A percentile compares a stretch with the other conserved stretches of the same genome.
Conservation (phyloP, 1,284 basidiomycete genomes). For the Ceratobasidium sp. region DNA sequence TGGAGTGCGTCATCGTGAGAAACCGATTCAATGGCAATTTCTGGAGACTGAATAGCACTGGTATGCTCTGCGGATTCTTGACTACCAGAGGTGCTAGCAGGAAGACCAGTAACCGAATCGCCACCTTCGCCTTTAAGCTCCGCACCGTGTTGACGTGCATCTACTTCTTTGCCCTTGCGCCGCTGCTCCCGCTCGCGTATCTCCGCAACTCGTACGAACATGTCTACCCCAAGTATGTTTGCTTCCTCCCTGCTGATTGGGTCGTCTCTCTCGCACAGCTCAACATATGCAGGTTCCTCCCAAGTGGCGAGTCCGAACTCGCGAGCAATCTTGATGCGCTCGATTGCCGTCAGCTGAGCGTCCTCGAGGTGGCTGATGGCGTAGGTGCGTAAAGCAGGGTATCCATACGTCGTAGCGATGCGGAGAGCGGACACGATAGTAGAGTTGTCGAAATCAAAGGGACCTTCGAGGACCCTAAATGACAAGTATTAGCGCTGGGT, state of each 20-base stretch:
- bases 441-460: background rate
- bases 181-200: constrained; percentile 22
- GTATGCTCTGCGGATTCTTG: too few relatives aligned
- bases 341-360: constrained; percentile 2
- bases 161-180: too few relatives aligned
- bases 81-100: too few relatives aligned
- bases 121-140: too few relatives aligned
- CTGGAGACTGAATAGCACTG: too few relatives aligned
- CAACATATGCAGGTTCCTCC: constrained; percentile 32
- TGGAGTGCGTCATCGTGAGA: too few relatives aligned
- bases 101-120: too few relatives aligned
- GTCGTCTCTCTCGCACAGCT: constrained; percentile 23
- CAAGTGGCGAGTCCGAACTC: constrained; percentile 15
- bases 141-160: too few relatives aligned
- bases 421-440: constrained; percentile 4
- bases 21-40: too few relatives aligned
- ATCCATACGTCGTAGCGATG: constrained; percentile 2
- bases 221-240: background rate
- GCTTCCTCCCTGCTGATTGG: constrained; percentile 30
- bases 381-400: background rate
- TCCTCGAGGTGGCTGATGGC: constrained; percentile 21
- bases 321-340: constrained; percentile 31
- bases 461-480: background rate
- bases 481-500: background rate
- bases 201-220: constrained; percentile 3